Evolutionary conservation across 2,329 filamentous ascomycete genomes (phyloP), one percentile per base, ranked within the genome.

Genomic region (Pyrenophora seminiperda): DNA sequence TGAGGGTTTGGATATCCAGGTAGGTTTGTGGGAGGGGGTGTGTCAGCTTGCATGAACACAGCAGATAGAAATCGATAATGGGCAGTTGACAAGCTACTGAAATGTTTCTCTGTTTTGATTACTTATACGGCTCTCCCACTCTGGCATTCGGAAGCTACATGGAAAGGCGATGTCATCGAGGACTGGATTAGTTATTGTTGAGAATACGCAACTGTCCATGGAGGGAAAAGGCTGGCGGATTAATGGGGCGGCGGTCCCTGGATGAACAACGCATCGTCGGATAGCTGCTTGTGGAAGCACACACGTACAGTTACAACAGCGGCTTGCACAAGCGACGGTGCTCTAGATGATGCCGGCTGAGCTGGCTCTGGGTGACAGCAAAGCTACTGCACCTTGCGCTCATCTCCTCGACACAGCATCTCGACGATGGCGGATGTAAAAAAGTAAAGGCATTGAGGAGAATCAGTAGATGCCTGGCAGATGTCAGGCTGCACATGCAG

Each of bases 311-410:
- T 50, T 55, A 64, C 61, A 48, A 53, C 62, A 48, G 50, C 41
- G 41, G 42, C 32, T 41, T 56, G 56, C 54, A 49, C 39, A 58
- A 44, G 46, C 50, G 53, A 44, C 50, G 52, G 50, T 58, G 47
- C 48, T 54, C 54, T 49, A 59, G 36, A 41, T 27, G 40, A 40
- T 58, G 44, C 44, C 38, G 30, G 40, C 15, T 43, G 31, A 43
- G 47, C 39, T 47, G 43, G 47, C 47, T 50, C 30, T 36, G 24
- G 15, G 37, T 47, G 52, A 52, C 48, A 37, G 14, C 46, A 56
- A 30, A 36, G 19, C 18, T 29, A 41, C 53, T 57, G 54, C 50
- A 59, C 49, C 34, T 41, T 60, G 63, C 63, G 64, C 63, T 56
- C 47, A 62, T 62, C 62, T 66, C 58, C 62, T 31, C 36, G 33